phyloP scores from a whole-genome alignment of 2,329 filamentous ascomycete genomes.

The Aspergillus unguis region DNA sequence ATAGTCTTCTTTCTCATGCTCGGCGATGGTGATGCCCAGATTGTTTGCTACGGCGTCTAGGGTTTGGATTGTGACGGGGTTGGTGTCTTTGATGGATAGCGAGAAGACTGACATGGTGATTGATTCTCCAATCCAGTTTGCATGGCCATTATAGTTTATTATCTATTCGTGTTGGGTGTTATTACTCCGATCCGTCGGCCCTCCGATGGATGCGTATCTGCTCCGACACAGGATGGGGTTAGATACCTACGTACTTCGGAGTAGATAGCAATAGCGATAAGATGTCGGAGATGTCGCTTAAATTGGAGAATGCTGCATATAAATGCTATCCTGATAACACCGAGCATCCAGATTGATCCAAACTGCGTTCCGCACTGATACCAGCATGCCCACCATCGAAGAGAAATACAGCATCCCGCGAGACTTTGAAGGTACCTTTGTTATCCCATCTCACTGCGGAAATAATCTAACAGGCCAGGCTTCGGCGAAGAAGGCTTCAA shows the following conservation, averaged over 20 bases:
- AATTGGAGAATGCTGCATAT: background rate
- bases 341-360: background rate
- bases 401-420: constrained; percentile 10
- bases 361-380: background rate
- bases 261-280: no score
- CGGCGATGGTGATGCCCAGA: background rate
- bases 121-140: no score
- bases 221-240: no score
- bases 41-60: background rate
- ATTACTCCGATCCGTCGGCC: no score
- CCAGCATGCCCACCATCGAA: constrained; percentile 8
- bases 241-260: no score
- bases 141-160: no score
- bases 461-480: background rate
- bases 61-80: background rate
- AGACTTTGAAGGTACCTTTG: constrained; percentile 2
- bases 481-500: constrained; percentile 12
- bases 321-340: background rate
- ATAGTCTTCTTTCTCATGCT: background rate
- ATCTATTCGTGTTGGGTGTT: no score
- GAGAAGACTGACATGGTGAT: background rate
- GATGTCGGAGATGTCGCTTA: no score
- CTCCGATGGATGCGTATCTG: no score
- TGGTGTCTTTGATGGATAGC: background rate
- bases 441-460: background rate